Conservation (phyloP, 345 rosid genomes). For the Raphanus raphanistrum region DNA sequence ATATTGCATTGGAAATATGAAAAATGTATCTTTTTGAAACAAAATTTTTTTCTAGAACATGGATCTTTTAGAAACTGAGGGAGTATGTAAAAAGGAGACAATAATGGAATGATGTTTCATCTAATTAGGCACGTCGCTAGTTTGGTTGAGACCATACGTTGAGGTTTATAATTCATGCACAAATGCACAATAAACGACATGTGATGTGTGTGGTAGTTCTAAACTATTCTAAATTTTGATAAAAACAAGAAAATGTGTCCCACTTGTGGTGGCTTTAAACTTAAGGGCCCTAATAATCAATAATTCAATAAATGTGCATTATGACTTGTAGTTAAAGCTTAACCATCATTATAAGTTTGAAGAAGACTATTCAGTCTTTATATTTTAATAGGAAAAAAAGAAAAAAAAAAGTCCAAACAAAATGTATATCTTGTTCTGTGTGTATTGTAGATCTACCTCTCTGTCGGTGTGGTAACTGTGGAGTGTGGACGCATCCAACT, state of each 20-base stretch:
- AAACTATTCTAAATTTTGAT: background rate
- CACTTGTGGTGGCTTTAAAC: slow-evolving; percentile 14
- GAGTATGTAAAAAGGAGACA: background rate
- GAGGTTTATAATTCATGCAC: background rate
- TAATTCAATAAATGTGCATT: slow-evolving; percentile 29
- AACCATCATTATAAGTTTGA: slow-evolving; percentile 7
- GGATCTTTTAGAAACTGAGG: too few relatives aligned
- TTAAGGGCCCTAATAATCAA: slow-evolving; percentile 14
- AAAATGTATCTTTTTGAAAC: too few relatives aligned
- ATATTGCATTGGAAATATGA: too few relatives aligned
- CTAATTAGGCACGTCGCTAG: slow-evolving; percentile 15
- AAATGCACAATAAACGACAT: slow-evolving; percentile 1
- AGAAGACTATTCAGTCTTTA: slow-evolving; percentile 13
- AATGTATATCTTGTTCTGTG: background rate
- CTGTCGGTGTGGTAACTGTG: slow-evolving; percentile 36
- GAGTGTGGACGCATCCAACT: slow-evolving; percentile 26
- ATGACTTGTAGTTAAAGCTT: slow-evolving; percentile 27
- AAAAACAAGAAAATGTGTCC: background rate
- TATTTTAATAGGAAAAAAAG: background rate
- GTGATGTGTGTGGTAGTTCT: slow-evolving; percentile 9
- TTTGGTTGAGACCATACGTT: slow-evolving; percentile 17
- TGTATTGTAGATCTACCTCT: slow-evolving; percentile 21
- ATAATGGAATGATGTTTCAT: slow-evolving; percentile 17
- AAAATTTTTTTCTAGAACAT: too few relatives aligned
- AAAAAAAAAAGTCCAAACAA: background rate